Base-by-base conservation (phyloP, 2,329 filamentous ascomycete species). In the Xylariaceae sp. region DNA sequence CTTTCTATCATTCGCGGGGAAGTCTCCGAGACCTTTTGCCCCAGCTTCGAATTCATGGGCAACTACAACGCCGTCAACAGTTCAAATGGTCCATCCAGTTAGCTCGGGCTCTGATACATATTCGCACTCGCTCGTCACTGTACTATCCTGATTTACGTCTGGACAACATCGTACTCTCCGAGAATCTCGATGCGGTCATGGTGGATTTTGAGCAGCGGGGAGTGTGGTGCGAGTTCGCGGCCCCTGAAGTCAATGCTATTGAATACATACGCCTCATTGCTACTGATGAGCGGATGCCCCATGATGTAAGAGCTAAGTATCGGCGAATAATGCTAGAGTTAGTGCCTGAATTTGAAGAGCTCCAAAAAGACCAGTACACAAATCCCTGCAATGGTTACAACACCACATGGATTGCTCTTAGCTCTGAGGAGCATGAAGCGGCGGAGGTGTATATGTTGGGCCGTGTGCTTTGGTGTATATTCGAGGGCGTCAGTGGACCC, bases 381-480 rank as follows among this genome's bases (percentile, higher is more conserved):
- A 78, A 78, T 68, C 77, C 77, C 0, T 62, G 67, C 2, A 53
- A 66, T 34, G 78, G 80, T 34, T 83, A 81, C 69, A 83, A 83
- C 57, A 68, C 80, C 7, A 69, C 80, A 4, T 85, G 81, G 81
- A 70, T 76, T 5, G 77, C 75, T 47, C 71, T 84, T n/a, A 75
- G 70, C 13, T 63, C 66, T 1, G 54, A 54, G 3, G 81, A 84
- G 57, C 77, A 80, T 57, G 82, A 84, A 60, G 72, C 76, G 0
- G 81, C 81, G 17, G 78, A 82, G 63, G 81, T 83, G 1, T 85
- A 83, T 66, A 83, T 84, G 81, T 75, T 85, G 14, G 82, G 81
- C 6, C 74, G 81, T 38, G 72, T 83, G 22, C 69, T 85, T 43
- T 85, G 81, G 81, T 84, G 82, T 61, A 75, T 84, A 14, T 84